Base-by-base conservation (phyloP, 805 yeast genomes). In the Debaryomyces prosopidis region DNA sequence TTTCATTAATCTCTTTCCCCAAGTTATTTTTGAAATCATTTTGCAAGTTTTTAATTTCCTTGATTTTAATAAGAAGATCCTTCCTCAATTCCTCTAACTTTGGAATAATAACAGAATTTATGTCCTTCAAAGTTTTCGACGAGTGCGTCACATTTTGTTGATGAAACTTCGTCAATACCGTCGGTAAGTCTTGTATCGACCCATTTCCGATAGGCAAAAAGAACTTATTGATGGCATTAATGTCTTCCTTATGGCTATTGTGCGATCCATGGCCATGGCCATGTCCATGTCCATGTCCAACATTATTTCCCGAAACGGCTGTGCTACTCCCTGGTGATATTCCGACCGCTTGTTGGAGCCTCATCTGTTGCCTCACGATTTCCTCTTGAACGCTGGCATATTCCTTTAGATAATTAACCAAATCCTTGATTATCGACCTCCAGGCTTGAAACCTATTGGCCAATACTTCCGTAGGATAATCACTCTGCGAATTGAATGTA, bases 321-420 rank as follows among this genome's bases (percentile, higher is more conserved):
- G 44, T 18, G 12, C 42, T 10, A 14, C 44, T 18, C 15, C 42
- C 17, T 5, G 53, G n/a, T 6, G 45, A 44, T 23, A 54, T 59
- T 1, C 66, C 66, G 3, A 87, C 84, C 8, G 96, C 89, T 61
- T 89, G 91, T 48, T 89, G 87, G 37, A 90, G 75, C 41, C 96
- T 72, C 41, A 84, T 55, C 52, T 89, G 94, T 58, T 89, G 96
- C 47, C 96, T 80, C 30, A 87, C 83, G 14, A 89, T 79, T 60
- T 91, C 96, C 63, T 91, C 97, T 61, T 90, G 94, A 45, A 88
- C 91, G 11, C 87, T 78, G 8, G 89, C 89, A 33, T 82, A 84
- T 58, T 90, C 96, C 49, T 79, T 80, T 50, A 92, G 73, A 59
- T 92, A 92, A 39, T 77, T 80, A 16, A 88, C 76, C 45, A 92